Percentiles rank a stretch among this genome's conserved stretches.
These are phyloP conservation scores for Galium porrigens DNA, from an alignment of 305 asterid genomes.

Conservation along the genomic window DNA sequence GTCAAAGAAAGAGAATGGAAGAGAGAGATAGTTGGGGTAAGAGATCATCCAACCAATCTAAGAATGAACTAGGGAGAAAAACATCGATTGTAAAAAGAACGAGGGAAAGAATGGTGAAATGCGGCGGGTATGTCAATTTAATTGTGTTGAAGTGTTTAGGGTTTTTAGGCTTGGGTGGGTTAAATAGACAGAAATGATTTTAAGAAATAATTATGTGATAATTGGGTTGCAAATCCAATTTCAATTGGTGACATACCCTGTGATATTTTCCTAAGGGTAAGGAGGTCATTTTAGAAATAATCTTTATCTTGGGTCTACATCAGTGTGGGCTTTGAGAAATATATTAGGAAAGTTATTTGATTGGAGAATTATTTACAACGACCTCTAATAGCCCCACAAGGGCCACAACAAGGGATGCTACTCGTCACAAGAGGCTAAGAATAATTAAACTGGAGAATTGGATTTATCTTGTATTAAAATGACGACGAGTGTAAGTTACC, in stretches of 20 bases:
- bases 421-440: too few species aligned
- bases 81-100: background rate
- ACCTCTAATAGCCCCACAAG: constrained; percentile 1
- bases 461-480: too few species aligned
- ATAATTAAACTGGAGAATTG: too few species aligned
- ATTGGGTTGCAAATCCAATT: too few species aligned
- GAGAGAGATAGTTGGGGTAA: too few species aligned
- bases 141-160: background rate
- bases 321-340: background rate
- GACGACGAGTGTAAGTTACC: too few species aligned
- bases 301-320: too few species aligned
- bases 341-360: too few species aligned
- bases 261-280: background rate
- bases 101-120: background rate
- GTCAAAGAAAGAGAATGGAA: background rate
- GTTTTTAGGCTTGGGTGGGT: background rate
- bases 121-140: background rate
- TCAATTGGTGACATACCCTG: background rate
- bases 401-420: too few species aligned
- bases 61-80: background rate
- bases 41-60: background rate
- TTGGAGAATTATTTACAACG: too few species aligned
- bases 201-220: background rate
- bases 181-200: background rate
- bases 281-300: background rate